These are phyloP conservation scores for Plantago coronopus DNA, from an alignment of 305 asterid species.

Conservation along the genomic window DNA sequence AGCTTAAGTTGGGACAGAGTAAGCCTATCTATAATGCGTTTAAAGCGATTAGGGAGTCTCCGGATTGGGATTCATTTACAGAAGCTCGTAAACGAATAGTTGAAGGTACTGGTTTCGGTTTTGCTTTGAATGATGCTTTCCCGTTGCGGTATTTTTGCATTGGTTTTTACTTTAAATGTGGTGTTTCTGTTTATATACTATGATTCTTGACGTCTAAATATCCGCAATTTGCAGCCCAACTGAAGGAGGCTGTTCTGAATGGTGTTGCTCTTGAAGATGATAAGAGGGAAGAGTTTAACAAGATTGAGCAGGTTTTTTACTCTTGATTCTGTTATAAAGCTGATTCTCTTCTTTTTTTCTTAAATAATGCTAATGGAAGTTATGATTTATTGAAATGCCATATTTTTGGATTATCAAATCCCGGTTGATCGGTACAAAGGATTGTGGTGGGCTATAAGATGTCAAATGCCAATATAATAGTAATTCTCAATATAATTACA, in stretches of 20 bases:
- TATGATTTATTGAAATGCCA: too few relatives aligned
- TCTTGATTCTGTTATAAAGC: slow-evolving; percentile 2
- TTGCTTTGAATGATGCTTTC: slow-evolving; percentile 5
- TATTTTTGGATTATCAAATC: too few relatives aligned
- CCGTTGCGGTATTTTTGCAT: slow-evolving; percentile 9
- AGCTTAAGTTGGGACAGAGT: slow-evolving; percentile 82
- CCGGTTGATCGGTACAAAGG: too few relatives aligned
- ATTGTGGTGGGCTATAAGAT: too few relatives aligned
- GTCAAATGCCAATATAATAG: too few relatives aligned
- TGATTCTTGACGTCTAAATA: slow-evolving; percentile 7
- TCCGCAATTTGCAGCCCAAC: slow-evolving; percentile 51
- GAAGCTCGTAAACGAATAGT: slow-evolving; percentile 91
- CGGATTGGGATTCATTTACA: slow-evolving; percentile 67
- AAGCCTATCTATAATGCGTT: slow-evolving; percentile 87
- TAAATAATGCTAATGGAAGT: too few relatives aligned
- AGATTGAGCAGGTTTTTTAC: slow-evolving; percentile 72
- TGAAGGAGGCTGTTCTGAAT: slow-evolving; percentile 86
- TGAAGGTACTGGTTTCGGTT: slow-evolving; percentile 47
- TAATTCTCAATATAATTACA: too few relatives aligned
- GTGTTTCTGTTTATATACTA: slow-evolving; percentile 18
- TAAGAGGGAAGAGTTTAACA: slow-evolving; percentile 78
- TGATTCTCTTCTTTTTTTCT: background rate
- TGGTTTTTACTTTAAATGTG: background rate
- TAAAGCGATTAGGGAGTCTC: slow-evolving; percentile 69
- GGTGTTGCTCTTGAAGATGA: slow-evolving; percentile 93